These are phyloP conservation scores for Pascua guehoae DNA, from an alignment of 1,284 basidiomycete species.

Conservation along the genomic window DNA sequence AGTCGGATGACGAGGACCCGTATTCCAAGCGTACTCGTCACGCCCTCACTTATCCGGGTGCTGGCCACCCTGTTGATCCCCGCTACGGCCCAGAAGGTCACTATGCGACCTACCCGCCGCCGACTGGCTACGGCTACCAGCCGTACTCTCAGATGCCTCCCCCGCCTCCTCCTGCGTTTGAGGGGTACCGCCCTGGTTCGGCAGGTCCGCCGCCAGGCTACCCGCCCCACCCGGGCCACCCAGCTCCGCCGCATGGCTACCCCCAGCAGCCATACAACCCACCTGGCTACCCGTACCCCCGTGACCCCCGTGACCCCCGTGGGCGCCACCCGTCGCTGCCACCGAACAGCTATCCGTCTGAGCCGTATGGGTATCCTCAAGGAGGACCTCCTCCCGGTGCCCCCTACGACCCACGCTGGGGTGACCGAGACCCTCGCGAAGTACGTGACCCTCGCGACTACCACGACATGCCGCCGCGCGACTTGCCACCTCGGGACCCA, in stretches of 20 bases:
- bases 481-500: slow-evolving; percentile 1
- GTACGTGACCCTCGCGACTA: slow-evolving; percentile 3
- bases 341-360: slow-evolving; percentile 3
- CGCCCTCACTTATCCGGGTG: slow-evolving; percentile 6
- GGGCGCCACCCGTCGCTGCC: not conserved
- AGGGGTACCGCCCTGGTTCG: slow-evolving; percentile 13
- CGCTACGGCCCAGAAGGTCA: slow-evolving; percentile 12
- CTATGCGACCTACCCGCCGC: slow-evolving; percentile 13
- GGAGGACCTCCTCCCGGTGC: slow-evolving; percentile 3
- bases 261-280: not conserved
- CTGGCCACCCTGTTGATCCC: slow-evolving; percentile 1
- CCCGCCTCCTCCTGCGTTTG: slow-evolving; percentile 12
- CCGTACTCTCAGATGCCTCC: slow-evolving; percentile 14
- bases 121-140: slow-evolving; percentile 8
- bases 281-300: not conserved
- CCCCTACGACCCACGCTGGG: slow-evolving; percentile 14
- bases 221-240: slow-evolving; percentile 6
- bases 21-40: slow-evolving; percentile 10
- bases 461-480: not conserved
- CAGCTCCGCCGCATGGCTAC: not conserved
- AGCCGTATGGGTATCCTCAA: slow-evolving; percentile 5
- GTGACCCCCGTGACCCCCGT: not conserved
- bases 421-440: slow-evolving; percentile 7
- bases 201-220: slow-evolving; percentile 5
- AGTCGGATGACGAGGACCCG: slow-evolving; percentile 18